Conservation (phyloP, 2,329 filamentous ascomycete species). For the Stachybotrys elegans region DNA sequence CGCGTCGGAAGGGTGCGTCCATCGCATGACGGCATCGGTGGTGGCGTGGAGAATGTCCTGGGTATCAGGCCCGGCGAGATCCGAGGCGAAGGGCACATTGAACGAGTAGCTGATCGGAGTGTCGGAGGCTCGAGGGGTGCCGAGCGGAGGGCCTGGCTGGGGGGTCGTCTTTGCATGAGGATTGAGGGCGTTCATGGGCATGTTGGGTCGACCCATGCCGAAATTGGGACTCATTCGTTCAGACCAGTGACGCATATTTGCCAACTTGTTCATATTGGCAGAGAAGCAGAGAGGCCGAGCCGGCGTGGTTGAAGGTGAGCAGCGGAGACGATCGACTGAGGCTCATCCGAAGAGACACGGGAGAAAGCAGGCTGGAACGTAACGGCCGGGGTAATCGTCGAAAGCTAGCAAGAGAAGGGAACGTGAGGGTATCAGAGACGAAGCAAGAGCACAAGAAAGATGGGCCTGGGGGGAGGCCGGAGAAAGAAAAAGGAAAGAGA, state of each 20-base stretch:
- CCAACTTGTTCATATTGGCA: constrained; percentile 62
- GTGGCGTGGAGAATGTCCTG: constrained; percentile 95
- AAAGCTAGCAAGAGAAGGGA: constrained; percentile 16
- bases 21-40: constrained; percentile 78
- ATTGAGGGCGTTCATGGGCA: constrained; percentile 50
- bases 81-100: constrained; percentile 94
- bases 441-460: not conserved
- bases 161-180: constrained; percentile 52
- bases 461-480: not conserved
- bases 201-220: constrained; percentile 57
- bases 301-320: too few species aligned
- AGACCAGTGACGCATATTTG: constrained; percentile 68
- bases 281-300: constrained; percentile 8
- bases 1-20: constrained; percentile 87
- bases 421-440: constrained; percentile 13
- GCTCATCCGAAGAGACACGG: too few species aligned
- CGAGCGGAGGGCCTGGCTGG: constrained; percentile 49
- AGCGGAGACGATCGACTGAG: too few species aligned
- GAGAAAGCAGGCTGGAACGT: too few species aligned
- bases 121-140: constrained; percentile 67
- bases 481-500: constrained; percentile 13
- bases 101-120: constrained; percentile 87
- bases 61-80: constrained; percentile 84
- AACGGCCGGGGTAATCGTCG: too few species aligned
- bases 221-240: constrained; percentile 66